These are phyloP conservation scores for Backusella westeae DNA, from an alignment of 192 early-diverging fungal genomes.

Conservation along the genomic window DNA sequence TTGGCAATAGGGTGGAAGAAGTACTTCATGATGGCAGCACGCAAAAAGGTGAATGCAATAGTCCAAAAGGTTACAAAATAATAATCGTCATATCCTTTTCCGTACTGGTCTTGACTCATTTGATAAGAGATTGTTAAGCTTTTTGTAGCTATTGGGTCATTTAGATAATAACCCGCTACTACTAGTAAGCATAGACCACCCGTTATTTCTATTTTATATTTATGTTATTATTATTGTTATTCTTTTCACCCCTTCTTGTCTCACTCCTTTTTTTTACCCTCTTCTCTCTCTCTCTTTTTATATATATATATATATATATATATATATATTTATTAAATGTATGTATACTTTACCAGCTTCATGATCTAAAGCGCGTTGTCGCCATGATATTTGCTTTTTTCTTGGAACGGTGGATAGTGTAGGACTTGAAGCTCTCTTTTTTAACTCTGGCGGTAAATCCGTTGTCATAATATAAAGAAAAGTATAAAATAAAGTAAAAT, in stretches of 20 bases:
- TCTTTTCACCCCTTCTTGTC: background rate
- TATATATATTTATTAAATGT: background rate
- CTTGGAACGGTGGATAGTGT: background rate
- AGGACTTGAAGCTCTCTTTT: background rate
- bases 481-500: background rate
- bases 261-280: background rate
- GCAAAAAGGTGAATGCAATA: constrained; percentile 60
- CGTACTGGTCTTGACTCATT: constrained; percentile 25
- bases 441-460: constrained; percentile 6
- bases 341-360: background rate
- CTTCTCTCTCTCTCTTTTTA: background rate
- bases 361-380: background rate
- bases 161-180: constrained; percentile 14
- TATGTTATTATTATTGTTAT: background rate
- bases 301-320: no score
- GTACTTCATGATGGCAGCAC: constrained; percentile 56
- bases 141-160: constrained; percentile 11
- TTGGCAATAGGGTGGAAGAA: constrained; percentile 45
- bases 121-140: constrained; percentile 21
- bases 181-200: constrained; percentile 1
- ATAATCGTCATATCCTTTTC: constrained; percentile 54
- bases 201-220: constrained; percentile 29
- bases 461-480: background rate
- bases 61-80: constrained; percentile 67
- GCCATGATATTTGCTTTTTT: background rate